phyloP scores from a whole-genome alignment of 208 protist genomes.

The Acanthamoeba rhysodes region DNA sequence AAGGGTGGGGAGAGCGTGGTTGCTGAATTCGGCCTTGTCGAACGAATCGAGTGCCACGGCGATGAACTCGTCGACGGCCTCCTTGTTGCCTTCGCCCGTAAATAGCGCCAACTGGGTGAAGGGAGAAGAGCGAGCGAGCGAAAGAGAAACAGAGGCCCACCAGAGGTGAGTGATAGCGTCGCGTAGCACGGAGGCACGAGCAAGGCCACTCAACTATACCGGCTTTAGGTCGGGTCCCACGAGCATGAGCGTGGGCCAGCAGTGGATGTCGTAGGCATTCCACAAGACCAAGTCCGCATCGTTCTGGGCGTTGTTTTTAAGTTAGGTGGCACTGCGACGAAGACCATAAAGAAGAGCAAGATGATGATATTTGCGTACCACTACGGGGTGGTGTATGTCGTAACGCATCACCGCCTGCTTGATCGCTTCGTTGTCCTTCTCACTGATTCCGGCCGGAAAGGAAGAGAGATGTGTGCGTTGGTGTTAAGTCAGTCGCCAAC shows the following conservation, averaged over 20 bases:
- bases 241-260: conserved; percentile 40
- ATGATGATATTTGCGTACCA: neutral
- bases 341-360: neutral
- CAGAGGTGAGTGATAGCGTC: neutral
- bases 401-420: conserved; percentile 23
- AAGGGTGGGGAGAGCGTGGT: neutral
- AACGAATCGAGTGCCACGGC: neutral
- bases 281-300: conserved; percentile 31
- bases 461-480: too few species aligned
- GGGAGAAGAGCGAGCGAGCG: neutral
- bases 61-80: conserved; percentile 23
- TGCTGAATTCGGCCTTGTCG: conserved; percentile 20
- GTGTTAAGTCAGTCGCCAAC: neutral
- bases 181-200: neutral
- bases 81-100: conserved; percentile 43
- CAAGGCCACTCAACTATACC: neutral
- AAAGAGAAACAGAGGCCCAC: neutral
- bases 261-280: conserved; percentile 56
- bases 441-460: neutral
- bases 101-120: conserved; percentile 4
- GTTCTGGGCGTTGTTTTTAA: neutral
- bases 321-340: too few species aligned
- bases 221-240: conserved; percentile 27
- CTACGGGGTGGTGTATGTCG: conserved; percentile 50
- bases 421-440: conserved; percentile 43